A percentile compares a stretch with the other conserved stretches of the same genome.
phyloP scores from a whole-genome alignment of 2,329 filamentous ascomycete species.

The Trichothecium sympodiale region DNA sequence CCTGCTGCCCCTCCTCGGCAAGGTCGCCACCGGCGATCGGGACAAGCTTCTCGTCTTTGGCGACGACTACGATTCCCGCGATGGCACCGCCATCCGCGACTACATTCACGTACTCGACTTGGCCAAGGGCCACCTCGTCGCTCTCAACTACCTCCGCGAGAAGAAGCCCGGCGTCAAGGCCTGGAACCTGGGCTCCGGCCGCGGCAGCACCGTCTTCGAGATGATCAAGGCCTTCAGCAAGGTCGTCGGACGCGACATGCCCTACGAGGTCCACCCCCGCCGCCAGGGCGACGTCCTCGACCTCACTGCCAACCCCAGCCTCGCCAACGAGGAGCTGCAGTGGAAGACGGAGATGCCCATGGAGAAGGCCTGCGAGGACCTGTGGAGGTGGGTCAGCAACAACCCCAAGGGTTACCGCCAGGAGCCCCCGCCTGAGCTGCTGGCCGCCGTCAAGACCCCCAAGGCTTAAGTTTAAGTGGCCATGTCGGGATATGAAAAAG shows the following conservation, averaged over 20 bases:
- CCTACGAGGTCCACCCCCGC: conserved; percentile 76
- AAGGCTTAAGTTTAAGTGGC: conserved; percentile 14
- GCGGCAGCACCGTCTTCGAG: conserved; percentile 90
- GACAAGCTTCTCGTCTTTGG: conserved; percentile 93
- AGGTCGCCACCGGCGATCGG: conserved; percentile 90
- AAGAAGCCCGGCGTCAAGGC: conserved; percentile 81
- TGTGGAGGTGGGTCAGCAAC: conserved; percentile 96
- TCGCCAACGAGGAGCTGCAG: conserved; percentile 77
- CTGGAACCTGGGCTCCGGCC: conserved; percentile 94
- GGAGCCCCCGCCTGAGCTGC: conserved; percentile 71
- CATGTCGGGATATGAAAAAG: conserved; percentile 7
- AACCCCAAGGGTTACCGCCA: conserved; percentile 94
- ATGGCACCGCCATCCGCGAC: conserved; percentile 90
- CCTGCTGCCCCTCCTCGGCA: conserved; percentile 82
- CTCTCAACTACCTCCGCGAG: conserved; percentile 79
- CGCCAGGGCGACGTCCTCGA: conserved; percentile 86
- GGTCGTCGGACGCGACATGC: conserved; percentile 74
- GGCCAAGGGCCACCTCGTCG: conserved; percentile 73
- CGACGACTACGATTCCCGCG: conserved; percentile 81
- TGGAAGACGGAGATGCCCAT: conserved; percentile 90
- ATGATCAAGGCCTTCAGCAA: conserved; percentile 91
- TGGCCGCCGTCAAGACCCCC: conserved; percentile 48
- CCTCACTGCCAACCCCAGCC: conserved; percentile 80
- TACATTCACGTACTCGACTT: conserved; percentile 97
- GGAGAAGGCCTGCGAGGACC: conserved; percentile 84